Percentiles rank a stretch among this genome's conserved stretches.
Evolutionary conservation across 2,329 filamentous ascomycete genomes (phyloP).

Genomic region (Diaporthe nobilis): DNA sequence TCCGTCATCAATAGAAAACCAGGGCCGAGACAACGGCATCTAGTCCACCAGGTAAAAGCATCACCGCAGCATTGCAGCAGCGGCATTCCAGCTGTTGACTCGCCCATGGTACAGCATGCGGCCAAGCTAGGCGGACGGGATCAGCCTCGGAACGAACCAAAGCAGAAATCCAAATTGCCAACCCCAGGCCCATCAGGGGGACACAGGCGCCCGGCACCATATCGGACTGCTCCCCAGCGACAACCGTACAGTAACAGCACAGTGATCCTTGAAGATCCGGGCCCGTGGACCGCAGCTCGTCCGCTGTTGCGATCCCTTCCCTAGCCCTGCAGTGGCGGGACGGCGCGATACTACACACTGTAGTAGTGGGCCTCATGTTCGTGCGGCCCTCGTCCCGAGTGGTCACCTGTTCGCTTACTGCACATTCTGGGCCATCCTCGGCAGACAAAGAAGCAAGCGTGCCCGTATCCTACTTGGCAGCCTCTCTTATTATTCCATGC

Average conservation of each 20-base stretch:
- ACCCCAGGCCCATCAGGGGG: background rate
- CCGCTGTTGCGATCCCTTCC: slow-evolving; percentile 29
- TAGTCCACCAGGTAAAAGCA: background rate
- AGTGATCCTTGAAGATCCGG: slow-evolving; percentile 18
- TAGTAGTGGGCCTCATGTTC: slow-evolving; percentile 30
- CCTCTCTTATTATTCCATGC: background rate
- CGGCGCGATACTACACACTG: slow-evolving; percentile 31
- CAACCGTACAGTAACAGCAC: slow-evolving; percentile 15
- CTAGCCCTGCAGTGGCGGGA: slow-evolving; percentile 33
- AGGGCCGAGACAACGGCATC: background rate
- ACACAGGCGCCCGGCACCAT: slow-evolving; percentile 10
- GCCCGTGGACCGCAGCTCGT: background rate
- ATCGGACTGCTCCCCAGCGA: slow-evolving; percentile 7
- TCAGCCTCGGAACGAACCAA: slow-evolving; percentile 19
- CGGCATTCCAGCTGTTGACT: background rate
- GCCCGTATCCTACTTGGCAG: background rate
- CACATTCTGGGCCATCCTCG: slow-evolving; percentile 24
- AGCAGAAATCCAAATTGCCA: slow-evolving; percentile 15
- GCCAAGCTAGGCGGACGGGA: slow-evolving; percentile 23
- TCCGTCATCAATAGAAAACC: background rate
- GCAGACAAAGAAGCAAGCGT: slow-evolving; percentile 8
- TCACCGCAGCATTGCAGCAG: background rate
- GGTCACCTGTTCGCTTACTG: slow-evolving; percentile 1
- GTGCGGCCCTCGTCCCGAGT: slow-evolving; percentile 28
- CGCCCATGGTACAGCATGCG: slow-evolving; percentile 6